Conservation (phyloP, 768 basidiomycete species). For the Boletus speciosus region DNA sequence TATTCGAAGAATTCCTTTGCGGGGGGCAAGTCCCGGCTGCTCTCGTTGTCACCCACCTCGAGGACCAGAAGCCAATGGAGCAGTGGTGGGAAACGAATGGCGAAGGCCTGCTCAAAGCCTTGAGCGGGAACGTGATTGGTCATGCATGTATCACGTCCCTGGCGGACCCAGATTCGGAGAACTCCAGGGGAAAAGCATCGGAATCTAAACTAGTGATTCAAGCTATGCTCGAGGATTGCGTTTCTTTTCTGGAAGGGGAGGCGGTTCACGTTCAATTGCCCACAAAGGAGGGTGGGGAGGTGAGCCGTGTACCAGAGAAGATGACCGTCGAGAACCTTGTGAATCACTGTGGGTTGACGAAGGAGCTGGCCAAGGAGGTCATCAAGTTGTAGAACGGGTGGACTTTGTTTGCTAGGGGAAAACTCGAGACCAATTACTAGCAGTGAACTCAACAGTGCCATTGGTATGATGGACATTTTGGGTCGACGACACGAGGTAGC, state of each 20-base stretch:
- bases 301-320: not conserved
- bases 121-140: not conserved
- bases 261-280: not conserved
- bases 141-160: constrained; percentile 22
- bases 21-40: constrained; percentile 30
- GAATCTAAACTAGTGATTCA: constrained; percentile 2
- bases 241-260: not conserved
- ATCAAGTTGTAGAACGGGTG: too few relatives aligned
- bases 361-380: too few relatives aligned
- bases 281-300: not conserved
- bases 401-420: too few relatives aligned
- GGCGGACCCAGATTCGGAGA: not conserved
- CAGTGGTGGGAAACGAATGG: constrained; percentile 22
- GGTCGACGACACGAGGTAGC: too few relatives aligned
- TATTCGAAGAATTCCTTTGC: constrained; percentile 33
- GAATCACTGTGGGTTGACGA: not conserved
- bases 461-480: too few relatives aligned
- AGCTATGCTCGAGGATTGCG: constrained; percentile 1
- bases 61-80: constrained; percentile 24
- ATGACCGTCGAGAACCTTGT: too few relatives aligned
- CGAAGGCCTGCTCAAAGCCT: not conserved
- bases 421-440: too few relatives aligned
- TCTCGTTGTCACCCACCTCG: constrained; percentile 35
- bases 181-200: not conserved
- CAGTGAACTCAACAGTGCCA: too few relatives aligned